Conservation (phyloP, 495 filamentous ascomycete genomes). For the Lasiosphaeria hispida region DNA sequence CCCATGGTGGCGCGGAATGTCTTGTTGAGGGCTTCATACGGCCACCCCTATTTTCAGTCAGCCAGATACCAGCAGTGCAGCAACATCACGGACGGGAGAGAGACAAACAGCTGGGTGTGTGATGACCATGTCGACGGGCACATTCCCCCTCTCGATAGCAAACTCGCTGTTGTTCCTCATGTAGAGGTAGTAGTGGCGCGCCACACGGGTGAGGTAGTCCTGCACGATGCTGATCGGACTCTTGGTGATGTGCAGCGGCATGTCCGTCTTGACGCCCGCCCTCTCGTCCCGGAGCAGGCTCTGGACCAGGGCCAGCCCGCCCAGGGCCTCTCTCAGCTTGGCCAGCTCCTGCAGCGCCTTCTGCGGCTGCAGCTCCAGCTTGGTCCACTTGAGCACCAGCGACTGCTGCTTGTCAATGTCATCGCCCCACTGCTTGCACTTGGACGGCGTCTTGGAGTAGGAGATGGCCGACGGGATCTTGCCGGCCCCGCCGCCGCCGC, state of each 20-base stretch:
- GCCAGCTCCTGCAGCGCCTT: neutral
- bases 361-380: neutral
- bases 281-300: neutral
- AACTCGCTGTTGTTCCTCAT: neutral
- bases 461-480: neutral
- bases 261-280: neutral
- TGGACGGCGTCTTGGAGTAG: neutral
- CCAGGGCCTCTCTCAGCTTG: neutral
- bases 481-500: neutral
- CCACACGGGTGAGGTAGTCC: neutral
- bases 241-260: conserved; percentile 13
- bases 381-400: conserved; percentile 1
- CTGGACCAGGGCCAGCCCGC: neutral
- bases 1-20: conserved; percentile 10
- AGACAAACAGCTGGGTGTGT: conserved; percentile 5
- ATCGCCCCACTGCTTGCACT: neutral
- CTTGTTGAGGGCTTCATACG: neutral
- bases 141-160: neutral
- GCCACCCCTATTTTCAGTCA: neutral
- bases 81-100: neutral
- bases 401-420: neutral
- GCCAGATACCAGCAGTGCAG: no score
- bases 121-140: conserved; percentile 11
- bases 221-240: neutral
- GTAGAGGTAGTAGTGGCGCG: neutral